Evolutionary conservation across 495 filamentous ascomycete genomes (phyloP).

Genomic region (Talaromyces proteolyticus): DNA sequence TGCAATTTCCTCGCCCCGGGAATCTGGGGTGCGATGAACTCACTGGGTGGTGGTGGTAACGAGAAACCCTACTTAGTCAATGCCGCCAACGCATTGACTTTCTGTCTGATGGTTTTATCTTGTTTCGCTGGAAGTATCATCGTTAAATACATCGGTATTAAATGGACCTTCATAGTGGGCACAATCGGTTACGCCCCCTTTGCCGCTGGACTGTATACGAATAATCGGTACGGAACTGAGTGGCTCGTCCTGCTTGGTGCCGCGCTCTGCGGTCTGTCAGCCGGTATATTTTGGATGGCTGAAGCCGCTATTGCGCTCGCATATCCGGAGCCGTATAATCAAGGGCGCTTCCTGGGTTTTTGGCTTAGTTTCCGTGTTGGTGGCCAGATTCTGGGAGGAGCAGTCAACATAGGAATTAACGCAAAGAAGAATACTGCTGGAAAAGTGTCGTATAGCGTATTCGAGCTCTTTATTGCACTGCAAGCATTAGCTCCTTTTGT

Average conservation of each 20-base stretch:
- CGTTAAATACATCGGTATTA: conserved; percentile 56
- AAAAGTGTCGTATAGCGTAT: conserved; percentile 56
- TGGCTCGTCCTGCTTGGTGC: conserved; percentile 62
- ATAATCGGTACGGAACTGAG: conserved; percentile 57
- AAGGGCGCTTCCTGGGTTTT: conserved; percentile 52
- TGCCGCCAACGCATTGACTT: conserved; percentile 62
- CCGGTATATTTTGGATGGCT: conserved; percentile 63
- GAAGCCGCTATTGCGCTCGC: conserved; percentile 60
- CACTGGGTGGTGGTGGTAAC: conserved; percentile 58
- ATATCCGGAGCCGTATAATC: conserved; percentile 59
- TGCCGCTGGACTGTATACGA: conserved; percentile 59
- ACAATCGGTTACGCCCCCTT: conserved; percentile 62
- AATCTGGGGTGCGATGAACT: conserved; percentile 67
- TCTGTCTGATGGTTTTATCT: conserved; percentile 59
- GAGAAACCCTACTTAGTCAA: conserved; percentile 61
- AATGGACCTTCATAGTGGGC: conserved; percentile 57
- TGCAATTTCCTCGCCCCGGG: conserved; percentile 61
- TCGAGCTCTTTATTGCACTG: conserved; percentile 54
- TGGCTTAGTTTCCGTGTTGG: conserved; percentile 58
- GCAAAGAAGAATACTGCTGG: conserved; percentile 44
- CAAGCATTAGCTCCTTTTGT: conserved; percentile 52
- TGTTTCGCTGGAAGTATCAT: conserved; percentile 50
- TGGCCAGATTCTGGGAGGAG: conserved; percentile 60
- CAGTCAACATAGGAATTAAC: conserved; percentile 58
- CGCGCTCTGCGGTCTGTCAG: conserved; percentile 57